These are phyloP conservation scores for Ceratocystis albifundus DNA, from an alignment of 2,329 filamentous ascomycete genomes.

Conservation along the genomic window DNA sequence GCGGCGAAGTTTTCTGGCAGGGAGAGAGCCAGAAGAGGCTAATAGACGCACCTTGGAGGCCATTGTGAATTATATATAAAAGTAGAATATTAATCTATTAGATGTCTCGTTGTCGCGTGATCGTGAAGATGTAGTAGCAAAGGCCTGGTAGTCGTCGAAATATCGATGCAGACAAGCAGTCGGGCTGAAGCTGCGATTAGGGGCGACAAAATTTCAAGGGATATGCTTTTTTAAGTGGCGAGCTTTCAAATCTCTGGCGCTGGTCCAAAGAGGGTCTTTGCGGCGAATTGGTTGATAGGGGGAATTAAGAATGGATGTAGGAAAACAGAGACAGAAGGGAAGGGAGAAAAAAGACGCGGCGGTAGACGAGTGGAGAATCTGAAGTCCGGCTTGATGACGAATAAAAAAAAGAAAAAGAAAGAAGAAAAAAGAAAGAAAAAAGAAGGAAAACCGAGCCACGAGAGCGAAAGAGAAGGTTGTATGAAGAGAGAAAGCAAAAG, in stretches of 20 bases:
- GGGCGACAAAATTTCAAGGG: conserved; percentile 18
- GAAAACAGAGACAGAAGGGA: conserved; percentile 8
- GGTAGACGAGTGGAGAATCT: background rate
- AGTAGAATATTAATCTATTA: conserved; percentile 12
- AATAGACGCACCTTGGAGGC: conserved; percentile 34
- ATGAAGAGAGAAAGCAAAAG: conserved; percentile 4
- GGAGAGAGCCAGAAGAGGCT: conserved; percentile 5
- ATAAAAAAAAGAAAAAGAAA: conserved; percentile 5
- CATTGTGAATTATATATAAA: conserved; percentile 29
- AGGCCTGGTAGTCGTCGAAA: conserved; percentile 4
- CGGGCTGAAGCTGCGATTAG: conserved; percentile 7
- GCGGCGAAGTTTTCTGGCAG: background rate
- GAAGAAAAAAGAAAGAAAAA: conserved; percentile 10
- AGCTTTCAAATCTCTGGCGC: background rate
- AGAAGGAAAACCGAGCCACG: background rate
- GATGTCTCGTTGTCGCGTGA: conserved; percentile 6
- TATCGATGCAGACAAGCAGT: background rate
- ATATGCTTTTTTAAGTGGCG: conserved; percentile 14
- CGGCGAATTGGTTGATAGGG: conserved; percentile 14
- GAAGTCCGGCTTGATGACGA: conserved; percentile 11
- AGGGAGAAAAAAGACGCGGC: conserved; percentile 1
- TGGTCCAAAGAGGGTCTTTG: conserved; percentile 5
- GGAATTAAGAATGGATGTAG: conserved; percentile 12
- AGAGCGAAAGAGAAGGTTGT: background rate
- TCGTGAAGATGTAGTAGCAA: background rate